These are phyloP conservation scores for Kodamaea ohmeri DNA, from an alignment of 1,139 yeast species.

Conservation along the genomic window DNA sequence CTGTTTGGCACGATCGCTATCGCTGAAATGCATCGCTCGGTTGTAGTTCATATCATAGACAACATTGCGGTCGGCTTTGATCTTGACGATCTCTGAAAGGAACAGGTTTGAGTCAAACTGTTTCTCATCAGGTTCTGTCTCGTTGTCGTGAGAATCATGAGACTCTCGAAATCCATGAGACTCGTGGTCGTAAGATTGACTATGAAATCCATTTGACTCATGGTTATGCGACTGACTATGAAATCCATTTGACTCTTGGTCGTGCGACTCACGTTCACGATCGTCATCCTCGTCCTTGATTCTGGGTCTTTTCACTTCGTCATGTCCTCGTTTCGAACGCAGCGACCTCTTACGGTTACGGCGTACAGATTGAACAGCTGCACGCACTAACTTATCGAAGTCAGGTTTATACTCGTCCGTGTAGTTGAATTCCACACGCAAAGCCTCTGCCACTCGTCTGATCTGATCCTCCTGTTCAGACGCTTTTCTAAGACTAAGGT, in stretches of 20 bases:
- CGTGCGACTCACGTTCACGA: constrained; percentile 3
- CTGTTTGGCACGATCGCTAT: constrained; percentile 36
- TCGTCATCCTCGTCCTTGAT: constrained; percentile 7
- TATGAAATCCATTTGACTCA: too few species aligned
- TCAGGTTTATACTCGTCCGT: constrained; percentile 57
- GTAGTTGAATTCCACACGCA: constrained; percentile 75
- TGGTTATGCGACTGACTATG: too few species aligned
- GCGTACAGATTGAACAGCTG: constrained; percentile 74
- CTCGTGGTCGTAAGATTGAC: too few species aligned
- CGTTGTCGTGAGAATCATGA: constrained; percentile 9
- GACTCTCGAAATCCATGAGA: too few species aligned
- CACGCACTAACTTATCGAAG: constrained; percentile 85
- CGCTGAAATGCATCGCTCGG: constrained; percentile 27
- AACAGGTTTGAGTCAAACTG: constrained; percentile 17
- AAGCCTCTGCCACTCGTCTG: constrained; percentile 66
- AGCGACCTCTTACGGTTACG: constrained; percentile 45
- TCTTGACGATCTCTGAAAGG: constrained; percentile 36
- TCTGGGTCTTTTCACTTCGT: constrained; percentile 5
- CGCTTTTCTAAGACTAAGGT: constrained; percentile 77
- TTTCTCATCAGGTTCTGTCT: constrained; percentile 8
- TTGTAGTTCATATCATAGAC: constrained; percentile 35
- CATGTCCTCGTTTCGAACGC: constrained; percentile 21
- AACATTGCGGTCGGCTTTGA: constrained; percentile 38
- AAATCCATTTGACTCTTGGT: too few species aligned
- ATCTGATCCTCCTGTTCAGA: constrained; percentile 88